phyloP scores from a whole-genome alignment of 2,329 filamentous ascomycete species.

The Diaporthe destruens region DNA sequence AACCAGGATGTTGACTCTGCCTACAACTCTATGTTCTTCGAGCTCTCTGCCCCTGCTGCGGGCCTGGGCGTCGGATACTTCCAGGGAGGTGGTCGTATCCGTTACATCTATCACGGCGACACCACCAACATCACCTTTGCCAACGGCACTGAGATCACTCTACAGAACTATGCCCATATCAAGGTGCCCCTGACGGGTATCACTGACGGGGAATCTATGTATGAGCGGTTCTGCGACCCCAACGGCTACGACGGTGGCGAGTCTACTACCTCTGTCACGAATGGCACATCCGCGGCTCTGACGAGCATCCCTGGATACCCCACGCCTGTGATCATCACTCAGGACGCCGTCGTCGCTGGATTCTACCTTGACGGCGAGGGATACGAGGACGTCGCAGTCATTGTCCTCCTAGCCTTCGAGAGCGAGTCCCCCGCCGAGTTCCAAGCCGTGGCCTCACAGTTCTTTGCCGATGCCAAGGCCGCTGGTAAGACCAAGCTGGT shows the following conservation, averaged over 20 bases:
- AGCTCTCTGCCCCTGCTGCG: conserved; percentile 44
- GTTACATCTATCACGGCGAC: conserved; percentile 46
- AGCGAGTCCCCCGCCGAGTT: conserved; percentile 50
- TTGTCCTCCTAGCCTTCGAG: conserved; percentile 48
- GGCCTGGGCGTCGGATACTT: conserved; percentile 48
- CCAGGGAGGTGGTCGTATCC: conserved; percentile 48
- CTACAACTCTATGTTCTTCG: conserved; percentile 56
- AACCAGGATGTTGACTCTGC: conserved; percentile 49
- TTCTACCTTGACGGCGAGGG: conserved; percentile 51
- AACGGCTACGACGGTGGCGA: conserved; percentile 23
- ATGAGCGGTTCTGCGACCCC: conserved; percentile 51
- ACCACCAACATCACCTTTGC: conserved; percentile 53
- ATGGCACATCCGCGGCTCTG: conserved; percentile 30
- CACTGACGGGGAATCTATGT: conserved; percentile 51
- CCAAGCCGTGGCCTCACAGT: conserved; percentile 51
- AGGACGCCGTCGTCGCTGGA: conserved; percentile 49
- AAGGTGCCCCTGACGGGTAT: conserved; percentile 49
- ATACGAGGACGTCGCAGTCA: conserved; percentile 51
- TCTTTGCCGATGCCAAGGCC: conserved; percentile 53
- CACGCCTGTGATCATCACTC: conserved; percentile 47
- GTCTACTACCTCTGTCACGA: conserved; percentile 9
- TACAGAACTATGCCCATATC: conserved; percentile 51
- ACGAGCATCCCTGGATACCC: conserved; percentile 48
- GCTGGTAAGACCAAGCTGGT: conserved; percentile 71
- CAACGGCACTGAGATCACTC: conserved; percentile 51